Evolutionary conservation across 768 basidiomycete species (phyloP), one percentile per base, ranked within the genome.

Genomic region (Hydnum rufescens): DNA sequence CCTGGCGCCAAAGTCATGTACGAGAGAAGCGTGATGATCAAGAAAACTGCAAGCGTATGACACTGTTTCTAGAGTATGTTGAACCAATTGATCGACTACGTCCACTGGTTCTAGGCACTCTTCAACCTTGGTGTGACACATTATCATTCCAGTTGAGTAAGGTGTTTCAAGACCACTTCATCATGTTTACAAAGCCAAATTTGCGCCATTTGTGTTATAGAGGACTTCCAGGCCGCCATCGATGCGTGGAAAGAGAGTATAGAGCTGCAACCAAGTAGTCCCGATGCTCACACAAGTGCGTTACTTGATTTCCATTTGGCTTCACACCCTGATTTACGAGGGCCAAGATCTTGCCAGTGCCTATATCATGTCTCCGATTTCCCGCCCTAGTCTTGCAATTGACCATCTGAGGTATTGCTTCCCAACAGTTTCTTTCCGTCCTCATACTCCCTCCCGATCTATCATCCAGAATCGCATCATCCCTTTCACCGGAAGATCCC

Each of bases 71-170:
- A 6, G 8, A 47, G 8, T 26, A 25, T 55, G 43, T 34, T 55
- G 29, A 55, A 30, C 19, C 8, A 28, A n/a, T n/a, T n/a, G n/a
- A n/a, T n/a, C n/a, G n/a, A n/a, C n/a, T n/a, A n/a, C n/a, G n/a
- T n/a, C n/a, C n/a, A n/a, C 1, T 34, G 30, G 42, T 3, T 29
- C 54, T 47, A 53, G 31, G 55, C 47, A 16, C 71, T 89, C 34
- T 89, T 88, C 66, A 89, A 89, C 62, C 72, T 88, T 13, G 86
- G 87, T 42, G 87, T 89, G 29, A 86, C 87, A 3, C 79, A 85
- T 61, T 89, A 88, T 63, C 86, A 89, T 64, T 74, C 88, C 47
- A 87, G 85, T 88, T 62, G 54, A 51, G 23, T 13, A 16, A 16
- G 23, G 44, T n/a, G n/a, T n/a, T n/a, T n/a, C n/a, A 47, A 47